phyloP scores from a whole-genome alignment of 352 stramenopile species.

The Phytophthora tentaculata region DNA sequence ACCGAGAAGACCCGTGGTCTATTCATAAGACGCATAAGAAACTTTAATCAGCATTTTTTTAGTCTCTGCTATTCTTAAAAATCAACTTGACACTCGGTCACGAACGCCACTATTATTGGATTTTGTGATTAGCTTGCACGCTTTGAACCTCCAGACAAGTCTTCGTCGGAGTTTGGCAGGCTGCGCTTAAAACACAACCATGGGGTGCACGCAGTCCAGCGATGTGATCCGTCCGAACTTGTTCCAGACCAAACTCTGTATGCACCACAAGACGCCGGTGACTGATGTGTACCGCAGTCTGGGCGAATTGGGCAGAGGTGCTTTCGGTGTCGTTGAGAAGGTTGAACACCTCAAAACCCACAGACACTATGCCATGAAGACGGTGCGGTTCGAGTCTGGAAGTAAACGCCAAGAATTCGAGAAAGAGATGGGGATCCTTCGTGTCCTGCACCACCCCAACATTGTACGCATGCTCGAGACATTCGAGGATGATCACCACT shows the following conservation, averaged over 20 bases:
- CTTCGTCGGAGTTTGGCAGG: no score
- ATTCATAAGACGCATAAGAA: no score
- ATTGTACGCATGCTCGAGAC: slow-evolving; percentile 86
- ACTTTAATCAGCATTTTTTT: no score
- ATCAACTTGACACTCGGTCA: no score
- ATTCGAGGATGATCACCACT: slow-evolving; percentile 76
- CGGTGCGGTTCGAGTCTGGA: slow-evolving; percentile 64
- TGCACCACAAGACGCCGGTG: slow-evolving; percentile 69
- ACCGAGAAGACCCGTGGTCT: no score
- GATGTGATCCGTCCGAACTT: slow-evolving; percentile 64
- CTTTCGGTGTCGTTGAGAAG: slow-evolving; percentile 79
- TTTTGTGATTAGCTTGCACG: not conserved
- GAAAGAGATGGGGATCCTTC: slow-evolving; percentile 79
- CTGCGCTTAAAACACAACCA: no score
- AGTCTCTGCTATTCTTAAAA: no score
- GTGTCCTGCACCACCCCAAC: slow-evolving; percentile 79
- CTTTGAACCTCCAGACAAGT: not conserved
- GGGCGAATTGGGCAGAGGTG: slow-evolving; percentile 66
- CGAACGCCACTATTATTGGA: not conserved
- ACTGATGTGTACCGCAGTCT: slow-evolving; percentile 57
- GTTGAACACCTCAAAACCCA: slow-evolving; percentile 74
- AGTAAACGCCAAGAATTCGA: slow-evolving; percentile 76
- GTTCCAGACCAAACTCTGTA: slow-evolving; percentile 82
- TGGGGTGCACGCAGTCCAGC: slow-evolving; percentile 74
- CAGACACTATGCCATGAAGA: slow-evolving; percentile 83